Evolutionary conservation across 257 asterid species (phyloP).

Genomic region (Solanum tarijense): DNA sequence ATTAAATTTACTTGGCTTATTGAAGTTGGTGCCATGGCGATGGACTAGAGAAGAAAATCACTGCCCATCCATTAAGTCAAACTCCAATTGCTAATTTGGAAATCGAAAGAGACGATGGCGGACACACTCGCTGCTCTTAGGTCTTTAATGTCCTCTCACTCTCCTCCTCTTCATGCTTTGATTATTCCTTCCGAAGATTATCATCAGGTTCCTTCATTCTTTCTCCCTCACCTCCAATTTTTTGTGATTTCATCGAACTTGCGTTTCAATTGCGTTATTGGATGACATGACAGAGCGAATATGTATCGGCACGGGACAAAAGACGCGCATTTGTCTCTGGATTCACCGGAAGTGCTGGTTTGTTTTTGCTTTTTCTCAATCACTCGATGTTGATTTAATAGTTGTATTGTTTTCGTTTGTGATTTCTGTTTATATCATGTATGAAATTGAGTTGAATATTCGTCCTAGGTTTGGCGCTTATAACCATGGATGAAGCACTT

Average conservation of each 20-base stretch:
- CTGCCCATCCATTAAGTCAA: background rate
- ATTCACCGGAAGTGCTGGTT: constrained; percentile 91
- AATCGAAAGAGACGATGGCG: constrained; percentile 29
- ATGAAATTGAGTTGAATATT: background rate
- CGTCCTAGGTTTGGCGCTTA: constrained; percentile 63
- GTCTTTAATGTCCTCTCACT: constrained; percentile 69
- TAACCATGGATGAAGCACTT: constrained; percentile 70
- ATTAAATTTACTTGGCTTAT: background rate
- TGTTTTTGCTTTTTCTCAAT: background rate
- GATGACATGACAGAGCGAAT: constrained; percentile 58
- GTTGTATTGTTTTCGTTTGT: background rate
- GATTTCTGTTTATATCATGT: background rate
- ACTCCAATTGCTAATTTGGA: background rate
- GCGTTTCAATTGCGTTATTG: background rate
- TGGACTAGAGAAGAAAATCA: background rate
- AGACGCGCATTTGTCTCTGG: constrained; percentile 77
- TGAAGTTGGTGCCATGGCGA: background rate
- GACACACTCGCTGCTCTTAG: constrained; percentile 53
- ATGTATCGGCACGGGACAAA: constrained; percentile 83
- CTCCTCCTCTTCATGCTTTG: constrained; percentile 69
- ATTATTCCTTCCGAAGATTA: constrained; percentile 92
- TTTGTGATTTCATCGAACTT: background rate
- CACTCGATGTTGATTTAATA: background rate
- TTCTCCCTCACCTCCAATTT: background rate
- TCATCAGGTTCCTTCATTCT: constrained; percentile 53